phyloP scores from a whole-genome alignment of 2,329 filamentous ascomycete genomes.

The Fusarium palustre region DNA sequence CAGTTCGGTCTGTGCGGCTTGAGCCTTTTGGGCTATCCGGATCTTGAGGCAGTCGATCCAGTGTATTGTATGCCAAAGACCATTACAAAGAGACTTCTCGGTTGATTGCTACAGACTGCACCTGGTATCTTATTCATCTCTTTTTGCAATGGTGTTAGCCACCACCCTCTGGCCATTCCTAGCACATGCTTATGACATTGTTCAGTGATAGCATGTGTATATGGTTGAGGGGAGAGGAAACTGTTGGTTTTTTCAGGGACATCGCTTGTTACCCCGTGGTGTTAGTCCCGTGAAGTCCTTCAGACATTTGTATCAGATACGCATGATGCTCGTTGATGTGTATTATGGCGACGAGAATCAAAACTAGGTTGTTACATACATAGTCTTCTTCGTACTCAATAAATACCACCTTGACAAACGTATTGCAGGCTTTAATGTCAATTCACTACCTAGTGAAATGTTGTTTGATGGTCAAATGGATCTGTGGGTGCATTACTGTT shows the following conservation, averaged over 20 bases:
- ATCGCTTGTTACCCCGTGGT: slow-evolving; percentile 40
- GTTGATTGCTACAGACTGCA: slow-evolving; percentile 42
- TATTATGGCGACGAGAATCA: not conserved
- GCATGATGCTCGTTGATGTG: not conserved
- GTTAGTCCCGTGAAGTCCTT: slow-evolving; percentile 47
- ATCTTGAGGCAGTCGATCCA: slow-evolving; percentile 83
- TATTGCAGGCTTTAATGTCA: not conserved
- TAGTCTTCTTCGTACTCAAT: not conserved
- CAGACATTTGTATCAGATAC: slow-evolving; percentile 36
- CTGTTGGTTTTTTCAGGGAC: slow-evolving; percentile 47
- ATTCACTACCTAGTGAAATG: not conserved
- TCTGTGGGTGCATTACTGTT: not conserved
- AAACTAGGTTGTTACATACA: not conserved
- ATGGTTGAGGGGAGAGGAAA: slow-evolving; percentile 72
- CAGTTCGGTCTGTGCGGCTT: slow-evolving; percentile 89
- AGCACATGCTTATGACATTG: slow-evolving; percentile 66
- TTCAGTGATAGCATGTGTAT: slow-evolving; percentile 72
- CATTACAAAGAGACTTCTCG: slow-evolving; percentile 70
- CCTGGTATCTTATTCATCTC: not conserved
- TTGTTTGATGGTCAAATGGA: not conserved
- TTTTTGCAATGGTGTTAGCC: not conserved
- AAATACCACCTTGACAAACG: not conserved
- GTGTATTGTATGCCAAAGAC: slow-evolving; percentile 85
- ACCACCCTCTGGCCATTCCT: slow-evolving; percentile 74
- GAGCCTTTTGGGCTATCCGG: slow-evolving; percentile 83